Base-by-base conservation (phyloP, 148 eudicot species). In the Vaccinium darrowii region DNA sequence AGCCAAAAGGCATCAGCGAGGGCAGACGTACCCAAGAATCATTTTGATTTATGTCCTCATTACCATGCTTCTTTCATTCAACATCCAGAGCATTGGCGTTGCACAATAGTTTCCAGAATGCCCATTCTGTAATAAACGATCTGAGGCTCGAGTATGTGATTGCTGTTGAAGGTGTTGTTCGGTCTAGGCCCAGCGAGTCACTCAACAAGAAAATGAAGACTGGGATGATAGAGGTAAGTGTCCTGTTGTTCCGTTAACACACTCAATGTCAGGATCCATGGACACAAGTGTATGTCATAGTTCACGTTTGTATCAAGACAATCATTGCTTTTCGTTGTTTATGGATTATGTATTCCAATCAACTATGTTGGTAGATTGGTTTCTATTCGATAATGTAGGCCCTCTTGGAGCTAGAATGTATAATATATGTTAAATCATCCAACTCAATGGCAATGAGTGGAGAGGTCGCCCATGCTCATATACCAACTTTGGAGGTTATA, bases 101-200 rank as follows among this genome's bases (percentile, higher is more conserved):
- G n/a, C n/a, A n/a, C n/a, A n/a, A n/a, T n/a, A n/a, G n/a, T n/a
- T n/a, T n/a, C n/a, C n/a, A n/a, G 7, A 95, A 94, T 76, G 99
- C 97, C 52, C 98, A 94, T 92, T 85, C 90, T 15, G 79, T 85
- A 82, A 90, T 89, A 84, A 96, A 92, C 87, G 92, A 89, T 50
- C 80, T 91, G 84, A 91, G 98, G 90, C 93, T 96, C 23, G 99
- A 96, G 88, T 96, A 92, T 86, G 99, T 96, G 89, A 60, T 96
- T 86, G 85, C 93, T 52, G 92, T 94, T 25, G 94, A 96, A 85
- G 99, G 99, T 57, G 86, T 93, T 71, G 94, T 96, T 81, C 92
- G 95, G 56, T 81, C 82, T 56, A 90, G 99, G 71, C 99, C 99
- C 23, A 75, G 85, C 54, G 99, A 94, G 84, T 92, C 98, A 14